Percentiles rank a stretch among this genome's conserved stretches.
Conservation (phyloP, 2,329 filamentous ascomycete species). For the Pestalotiopsis sp. region DNA sequence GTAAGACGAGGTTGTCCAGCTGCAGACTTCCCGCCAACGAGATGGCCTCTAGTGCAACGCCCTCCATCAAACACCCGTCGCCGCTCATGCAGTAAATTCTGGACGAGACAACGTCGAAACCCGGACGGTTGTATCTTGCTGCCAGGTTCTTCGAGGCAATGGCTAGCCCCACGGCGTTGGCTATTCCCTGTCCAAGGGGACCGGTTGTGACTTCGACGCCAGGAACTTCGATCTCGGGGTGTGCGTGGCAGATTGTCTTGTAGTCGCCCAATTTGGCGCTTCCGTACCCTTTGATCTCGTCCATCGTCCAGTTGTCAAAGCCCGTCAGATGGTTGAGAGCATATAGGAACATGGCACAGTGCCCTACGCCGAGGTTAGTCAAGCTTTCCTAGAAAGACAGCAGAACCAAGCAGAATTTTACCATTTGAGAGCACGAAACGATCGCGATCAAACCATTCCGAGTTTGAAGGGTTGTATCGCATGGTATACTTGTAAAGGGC, state of each 20-base stretch:
- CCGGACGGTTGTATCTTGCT: conserved; percentile 52
- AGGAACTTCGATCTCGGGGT: conserved; percentile 58
- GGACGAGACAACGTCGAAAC: conserved; percentile 50
- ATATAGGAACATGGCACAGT: conserved; percentile 55
- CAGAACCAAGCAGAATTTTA: conserved; percentile 15
- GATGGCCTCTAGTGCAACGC: conserved; percentile 57
- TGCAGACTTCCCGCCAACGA: conserved; percentile 53
- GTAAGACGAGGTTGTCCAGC: conserved; percentile 55
- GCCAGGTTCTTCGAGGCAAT: conserved; percentile 57
- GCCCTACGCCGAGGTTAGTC: conserved; percentile 28
- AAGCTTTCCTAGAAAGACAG: neutral
- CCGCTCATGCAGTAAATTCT: conserved; percentile 58
- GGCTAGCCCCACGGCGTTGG: conserved; percentile 60
- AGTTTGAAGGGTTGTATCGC: conserved; percentile 56
- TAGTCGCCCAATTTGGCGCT: conserved; percentile 36
- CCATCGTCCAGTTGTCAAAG: conserved; percentile 53
- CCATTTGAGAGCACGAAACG: conserved; percentile 63
- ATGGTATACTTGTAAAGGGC: conserved; percentile 61
- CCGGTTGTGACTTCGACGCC: conserved; percentile 62
- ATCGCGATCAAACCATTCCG: conserved; percentile 60
- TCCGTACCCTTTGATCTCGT: conserved; percentile 53
- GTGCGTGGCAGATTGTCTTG: conserved; percentile 52
- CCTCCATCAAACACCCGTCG: conserved; percentile 59
- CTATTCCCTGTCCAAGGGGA: conserved; percentile 58
- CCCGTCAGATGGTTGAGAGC: conserved; percentile 51